These are phyloP conservation scores for Funneliformis mosseae DNA, from an alignment of 192 early-diverging fungal species.

Conservation along the genomic window DNA sequence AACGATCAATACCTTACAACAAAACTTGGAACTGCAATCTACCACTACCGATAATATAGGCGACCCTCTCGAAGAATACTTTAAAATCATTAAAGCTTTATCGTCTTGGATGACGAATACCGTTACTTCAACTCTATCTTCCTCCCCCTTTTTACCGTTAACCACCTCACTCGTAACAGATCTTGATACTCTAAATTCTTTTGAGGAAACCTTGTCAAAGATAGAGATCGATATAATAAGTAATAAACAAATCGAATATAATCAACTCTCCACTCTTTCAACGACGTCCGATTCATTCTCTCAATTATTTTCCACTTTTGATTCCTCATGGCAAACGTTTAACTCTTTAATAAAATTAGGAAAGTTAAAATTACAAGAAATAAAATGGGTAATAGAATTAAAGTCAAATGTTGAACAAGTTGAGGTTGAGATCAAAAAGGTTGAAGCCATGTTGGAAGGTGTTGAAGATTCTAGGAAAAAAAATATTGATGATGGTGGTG, in stretches of 20 bases:
- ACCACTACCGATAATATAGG: background rate
- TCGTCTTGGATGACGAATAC: slow-evolving; percentile 9
- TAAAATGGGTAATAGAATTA: slow-evolving; percentile 27
- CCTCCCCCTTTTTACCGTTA: slow-evolving; percentile 1
- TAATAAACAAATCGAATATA: slow-evolving; percentile 8
- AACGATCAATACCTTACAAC: background rate
- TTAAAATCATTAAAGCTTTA: slow-evolving; percentile 15
- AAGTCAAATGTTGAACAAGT: slow-evolving; percentile 13
- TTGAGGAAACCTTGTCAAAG: background rate
- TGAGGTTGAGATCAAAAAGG: slow-evolving; percentile 28
- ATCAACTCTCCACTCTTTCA: background rate
- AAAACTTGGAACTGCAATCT: slow-evolving; percentile 4
- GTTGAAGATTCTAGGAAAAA: slow-evolving; percentile 25
- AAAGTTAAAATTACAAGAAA: slow-evolving; percentile 29
- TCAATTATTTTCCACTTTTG: slow-evolving; percentile 12
- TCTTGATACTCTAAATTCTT: background rate
- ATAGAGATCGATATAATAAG: slow-evolving; percentile 29
- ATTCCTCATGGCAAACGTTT: slow-evolving; percentile 13
- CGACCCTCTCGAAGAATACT: slow-evolving; percentile 36
- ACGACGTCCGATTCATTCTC: background rate
- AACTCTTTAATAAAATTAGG: slow-evolving; percentile 4
- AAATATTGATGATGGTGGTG: slow-evolving; percentile 20
- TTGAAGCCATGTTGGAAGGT: slow-evolving; percentile 32
- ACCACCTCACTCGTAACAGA: background rate
- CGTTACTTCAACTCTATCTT: background rate